phyloP scores from a whole-genome alignment of 2,329 filamentous ascomycete species.

The Nothopassalora personata region DNA sequence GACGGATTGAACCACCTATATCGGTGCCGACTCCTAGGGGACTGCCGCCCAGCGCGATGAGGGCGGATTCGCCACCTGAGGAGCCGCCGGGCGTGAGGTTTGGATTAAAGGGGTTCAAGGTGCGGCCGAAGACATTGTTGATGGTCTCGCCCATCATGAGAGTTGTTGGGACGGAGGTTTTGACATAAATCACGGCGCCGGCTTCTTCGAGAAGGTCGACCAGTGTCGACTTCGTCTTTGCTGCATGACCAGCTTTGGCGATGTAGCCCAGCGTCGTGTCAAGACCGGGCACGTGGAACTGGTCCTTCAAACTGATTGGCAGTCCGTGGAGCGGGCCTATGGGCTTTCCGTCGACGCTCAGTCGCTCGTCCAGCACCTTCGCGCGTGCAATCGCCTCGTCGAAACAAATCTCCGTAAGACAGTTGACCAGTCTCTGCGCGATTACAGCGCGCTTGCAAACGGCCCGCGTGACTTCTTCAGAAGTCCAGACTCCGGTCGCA shows the following conservation, averaged over 20 bases:
- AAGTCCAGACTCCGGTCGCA: constrained; percentile 8
- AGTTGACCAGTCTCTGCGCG: constrained; percentile 29
- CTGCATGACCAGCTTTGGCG: constrained; percentile 23
- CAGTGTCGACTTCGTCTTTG: constrained; percentile 35
- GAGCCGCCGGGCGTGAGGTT: constrained; percentile 58
- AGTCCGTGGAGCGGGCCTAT: constrained; percentile 46
- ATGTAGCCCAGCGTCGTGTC: constrained; percentile 15
- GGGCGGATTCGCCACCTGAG: constrained; percentile 59
- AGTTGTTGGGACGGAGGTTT: constrained; percentile 53
- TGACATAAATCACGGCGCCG: constrained; percentile 48
- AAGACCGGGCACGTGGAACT: constrained; percentile 12
- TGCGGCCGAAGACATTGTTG: constrained; percentile 39
- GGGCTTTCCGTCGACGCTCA: constrained; percentile 28
- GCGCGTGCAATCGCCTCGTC: constrained; percentile 33
- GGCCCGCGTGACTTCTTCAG: constrained; percentile 27
- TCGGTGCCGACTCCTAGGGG: constrained; percentile 60
- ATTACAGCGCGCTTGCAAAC: constrained; percentile 39
- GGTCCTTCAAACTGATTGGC: constrained; percentile 52
- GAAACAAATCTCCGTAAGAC: constrained; percentile 39
- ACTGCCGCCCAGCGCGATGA: constrained; percentile 54
- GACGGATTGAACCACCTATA: constrained; percentile 60
- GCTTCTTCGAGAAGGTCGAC: constrained; percentile 41
- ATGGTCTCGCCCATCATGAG: constrained; percentile 39
- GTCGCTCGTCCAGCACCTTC: constrained; percentile 19
- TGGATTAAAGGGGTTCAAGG: constrained; percentile 59